These are phyloP conservation scores for Fusarium avenaceum DNA, from an alignment of 2,329 filamentous ascomycete genomes.

Conservation along the genomic window DNA sequence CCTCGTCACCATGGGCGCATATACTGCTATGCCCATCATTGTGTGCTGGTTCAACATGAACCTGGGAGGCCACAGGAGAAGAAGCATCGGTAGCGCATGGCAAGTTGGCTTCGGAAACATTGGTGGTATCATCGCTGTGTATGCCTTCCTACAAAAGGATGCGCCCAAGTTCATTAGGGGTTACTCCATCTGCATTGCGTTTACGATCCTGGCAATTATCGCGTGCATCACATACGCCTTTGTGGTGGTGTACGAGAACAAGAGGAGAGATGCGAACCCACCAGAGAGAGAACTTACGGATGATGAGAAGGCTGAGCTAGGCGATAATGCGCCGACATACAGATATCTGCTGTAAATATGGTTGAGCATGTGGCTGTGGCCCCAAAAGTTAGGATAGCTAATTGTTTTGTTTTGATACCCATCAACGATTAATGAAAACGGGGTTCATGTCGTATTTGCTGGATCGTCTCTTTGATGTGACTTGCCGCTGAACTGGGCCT, in stretches of 20 bases:
- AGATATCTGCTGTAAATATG: constrained; percentile 66
- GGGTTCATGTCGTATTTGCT: background rate
- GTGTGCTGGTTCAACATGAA: constrained; percentile 90
- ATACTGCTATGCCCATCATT: constrained; percentile 90
- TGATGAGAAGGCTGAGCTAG: constrained; percentile 72
- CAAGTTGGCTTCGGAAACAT: constrained; percentile 85
- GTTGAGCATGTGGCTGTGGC: constrained; percentile 1
- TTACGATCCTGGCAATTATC: constrained; percentile 75
- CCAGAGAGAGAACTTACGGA: constrained; percentile 63
- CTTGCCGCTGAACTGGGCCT: too few species aligned
- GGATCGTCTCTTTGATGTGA: background rate
- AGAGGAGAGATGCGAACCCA: constrained; percentile 65
- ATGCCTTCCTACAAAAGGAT: constrained; percentile 75
- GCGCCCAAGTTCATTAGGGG: constrained; percentile 77
- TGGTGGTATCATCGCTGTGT: constrained; percentile 83
- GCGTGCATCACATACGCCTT: constrained; percentile 72
- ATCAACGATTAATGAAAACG: constrained; percentile 30
- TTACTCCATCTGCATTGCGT: constrained; percentile 82
- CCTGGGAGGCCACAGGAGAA: constrained; percentile 77
- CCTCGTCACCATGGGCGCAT: constrained; percentile 82
- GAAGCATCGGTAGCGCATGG: constrained; percentile 80
- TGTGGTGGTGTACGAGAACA: constrained; percentile 72
- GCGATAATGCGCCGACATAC: constrained; percentile 71
- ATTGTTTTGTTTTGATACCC: constrained; percentile 3
- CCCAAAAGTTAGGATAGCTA: constrained; percentile 12